Conservation (phyloP, 2,329 filamentous ascomycete genomes). For the Daldinia eschscholtzii region DNA sequence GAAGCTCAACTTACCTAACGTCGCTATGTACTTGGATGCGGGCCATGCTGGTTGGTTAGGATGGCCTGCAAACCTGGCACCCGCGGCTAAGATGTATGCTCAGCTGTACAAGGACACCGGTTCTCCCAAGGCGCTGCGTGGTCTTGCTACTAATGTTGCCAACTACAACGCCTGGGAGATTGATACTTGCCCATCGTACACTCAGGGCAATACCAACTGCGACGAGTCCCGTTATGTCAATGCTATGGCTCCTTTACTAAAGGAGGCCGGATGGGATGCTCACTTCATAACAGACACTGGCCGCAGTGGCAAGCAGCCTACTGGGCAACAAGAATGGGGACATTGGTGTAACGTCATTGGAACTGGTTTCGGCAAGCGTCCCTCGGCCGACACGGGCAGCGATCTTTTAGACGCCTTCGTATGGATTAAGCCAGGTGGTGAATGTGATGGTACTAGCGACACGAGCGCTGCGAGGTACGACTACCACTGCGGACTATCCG, state of each 20-base stretch:
- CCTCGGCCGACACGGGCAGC: conserved; percentile 66
- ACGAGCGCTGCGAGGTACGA: conserved; percentile 63
- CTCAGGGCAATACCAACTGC: conserved; percentile 61
- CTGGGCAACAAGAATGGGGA: conserved; percentile 66
- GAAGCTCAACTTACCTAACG: conserved; percentile 66
- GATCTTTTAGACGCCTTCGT: conserved; percentile 69
- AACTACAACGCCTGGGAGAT: conserved; percentile 68
- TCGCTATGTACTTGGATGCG: conserved; percentile 70
- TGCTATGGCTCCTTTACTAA: conserved; percentile 74
- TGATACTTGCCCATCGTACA: conserved; percentile 57
- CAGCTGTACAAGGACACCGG: conserved; percentile 64
- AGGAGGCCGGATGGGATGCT: conserved; percentile 59
- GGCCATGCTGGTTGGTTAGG: conserved; percentile 71
- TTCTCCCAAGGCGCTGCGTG: conserved; percentile 63
- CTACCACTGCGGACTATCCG: conserved; percentile 64
- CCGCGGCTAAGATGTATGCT: conserved; percentile 62
- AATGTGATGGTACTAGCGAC: conserved; percentile 60
- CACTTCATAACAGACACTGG: conserved; percentile 53
- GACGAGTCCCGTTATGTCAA: conserved; percentile 69
- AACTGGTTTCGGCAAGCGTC: conserved; percentile 69
- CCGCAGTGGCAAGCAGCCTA: conserved; percentile 61
- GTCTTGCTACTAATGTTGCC: conserved; percentile 69
- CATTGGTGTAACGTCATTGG: conserved; percentile 72
- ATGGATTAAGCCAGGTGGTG: conserved; percentile 71
- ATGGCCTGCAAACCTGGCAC: conserved; percentile 66